Base-by-base conservation (phyloP, 1,284 basidiomycete species). In the Naganishia sp. region DNA sequence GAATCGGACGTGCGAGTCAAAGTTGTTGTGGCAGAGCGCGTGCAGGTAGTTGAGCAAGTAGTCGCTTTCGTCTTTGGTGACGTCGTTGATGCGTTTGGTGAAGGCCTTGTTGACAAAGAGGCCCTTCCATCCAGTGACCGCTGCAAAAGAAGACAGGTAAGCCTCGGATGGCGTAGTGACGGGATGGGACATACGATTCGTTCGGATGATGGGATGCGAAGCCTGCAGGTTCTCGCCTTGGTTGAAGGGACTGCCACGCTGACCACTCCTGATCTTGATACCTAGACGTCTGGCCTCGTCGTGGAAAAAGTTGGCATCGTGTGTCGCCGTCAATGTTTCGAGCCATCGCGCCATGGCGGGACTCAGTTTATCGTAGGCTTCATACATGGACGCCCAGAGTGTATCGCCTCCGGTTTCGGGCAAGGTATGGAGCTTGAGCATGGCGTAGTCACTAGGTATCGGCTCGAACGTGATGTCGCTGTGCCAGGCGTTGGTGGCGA, bases 391-490 rank as follows among this genome's bases (percentile, higher is more conserved):
- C 6, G 78, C 75, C 81, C 81, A 84, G 10, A 82, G 71, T 0
- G 82, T 83, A 63, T 81, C 72, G 13, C 80, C 81, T 2, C 81
- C 80, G 28, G 67, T 67, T 13, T 75, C 67, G 46, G 87, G 87
- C 18, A 87, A 73, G 0, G 83, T 86, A 73, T 85, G 83, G 72
- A 87, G 80, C 72, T 85, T 86, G 52, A 87, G 77, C 68, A 86
- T 83, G 2, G 85, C 82, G 72, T 87, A 90, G 74, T 88, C 86
- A 0, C 85, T 83, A 0, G 88, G 88, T 1, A 87, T 81, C 7
- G 77, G 81, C 74, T 90, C 88, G 71, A 89, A 90, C 0, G 86
- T 86, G 72, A 89, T 87, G 75, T 90, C 88, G 0, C 68, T 68
- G 51, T 75, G 74, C 70, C 70, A 74, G 23, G 72, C 73, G 31